Evolutionary conservation across 208 protist genomes (phyloP).

Genomic region (Crithidia mellificae): DNA sequence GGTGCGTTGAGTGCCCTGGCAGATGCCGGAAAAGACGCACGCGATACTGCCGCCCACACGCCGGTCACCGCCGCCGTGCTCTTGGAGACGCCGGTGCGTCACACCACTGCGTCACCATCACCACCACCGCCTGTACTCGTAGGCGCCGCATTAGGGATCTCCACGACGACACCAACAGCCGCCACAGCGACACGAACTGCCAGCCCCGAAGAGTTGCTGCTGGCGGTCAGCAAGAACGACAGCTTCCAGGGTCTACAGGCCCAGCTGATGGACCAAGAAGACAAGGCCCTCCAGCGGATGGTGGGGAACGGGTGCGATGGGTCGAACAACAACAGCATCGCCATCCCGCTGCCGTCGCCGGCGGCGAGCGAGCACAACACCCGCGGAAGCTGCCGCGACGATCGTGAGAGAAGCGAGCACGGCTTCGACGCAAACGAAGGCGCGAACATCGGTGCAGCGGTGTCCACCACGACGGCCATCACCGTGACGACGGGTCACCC

Average conservation of each 20-base stretch:
- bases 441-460: too few relatives aligned
- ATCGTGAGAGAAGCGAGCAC: too few relatives aligned
- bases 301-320: background rate
- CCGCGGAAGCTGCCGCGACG: background rate
- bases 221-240: background rate
- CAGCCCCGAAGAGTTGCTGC: background rate
- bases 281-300: conserved; percentile 10
- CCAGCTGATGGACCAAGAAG: conserved; percentile 13
- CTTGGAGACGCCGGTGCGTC: background rate
- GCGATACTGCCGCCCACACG: background rate
- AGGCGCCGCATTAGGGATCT: too few relatives aligned
- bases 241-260: conserved; percentile 9
- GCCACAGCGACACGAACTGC: background rate
- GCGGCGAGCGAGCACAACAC: background rate
- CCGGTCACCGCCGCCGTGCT: background rate
- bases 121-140: background rate
- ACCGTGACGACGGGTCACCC: too few relatives aligned
- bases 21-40: background rate
- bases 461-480: too few relatives aligned
- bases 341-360: conserved; percentile 11
- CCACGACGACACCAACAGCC: background rate
- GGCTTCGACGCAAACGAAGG: too few relatives aligned
- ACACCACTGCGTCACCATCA: background rate
- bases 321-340: conserved; percentile 10
- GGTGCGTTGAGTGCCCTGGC: background rate